These are phyloP conservation scores for Zygoascus ofunaensis DNA, from an alignment of 805 yeast genomes.

Conservation along the genomic window DNA sequence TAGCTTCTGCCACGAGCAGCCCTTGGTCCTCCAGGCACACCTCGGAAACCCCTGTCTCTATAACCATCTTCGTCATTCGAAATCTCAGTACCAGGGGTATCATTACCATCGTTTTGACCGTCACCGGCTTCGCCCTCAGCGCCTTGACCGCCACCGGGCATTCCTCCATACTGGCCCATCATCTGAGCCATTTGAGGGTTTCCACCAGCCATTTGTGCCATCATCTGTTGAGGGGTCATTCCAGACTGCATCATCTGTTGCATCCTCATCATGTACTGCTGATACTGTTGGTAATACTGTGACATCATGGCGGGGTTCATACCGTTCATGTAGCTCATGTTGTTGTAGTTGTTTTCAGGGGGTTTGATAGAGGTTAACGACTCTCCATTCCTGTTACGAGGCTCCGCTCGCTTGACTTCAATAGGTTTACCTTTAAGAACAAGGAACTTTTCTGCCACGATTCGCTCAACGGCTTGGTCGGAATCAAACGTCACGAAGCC, in stretches of 20 bases:
- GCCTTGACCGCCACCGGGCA: slow-evolving; percentile 4
- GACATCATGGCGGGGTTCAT: slow-evolving; percentile 36
- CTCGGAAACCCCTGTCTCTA: slow-evolving; percentile 7
- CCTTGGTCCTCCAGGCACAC: slow-evolving; percentile 2
- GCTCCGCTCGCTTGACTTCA: slow-evolving; percentile 39
- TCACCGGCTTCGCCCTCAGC: background rate
- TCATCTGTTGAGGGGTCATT: background rate
- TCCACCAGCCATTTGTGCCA: slow-evolving; percentile 6
- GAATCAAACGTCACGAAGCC: slow-evolving; percentile 95
- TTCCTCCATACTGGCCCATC: slow-evolving; percentile 1
- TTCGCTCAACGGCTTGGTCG: slow-evolving; percentile 87
- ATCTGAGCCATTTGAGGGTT: slow-evolving; percentile 1
- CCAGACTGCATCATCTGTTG: slow-evolving; percentile 28
- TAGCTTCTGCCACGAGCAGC: background rate
- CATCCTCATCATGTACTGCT: slow-evolving; percentile 31
- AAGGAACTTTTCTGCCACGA: slow-evolving; percentile 70
- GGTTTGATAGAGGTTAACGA: slow-evolving; percentile 2
- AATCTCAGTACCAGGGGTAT: background rate
- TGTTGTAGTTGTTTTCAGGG: slow-evolving; percentile 5
- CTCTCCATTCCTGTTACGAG: slow-evolving; percentile 25
- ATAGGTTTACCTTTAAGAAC: slow-evolving; percentile 68
- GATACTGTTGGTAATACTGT: slow-evolving; percentile 35
- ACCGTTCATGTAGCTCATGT: slow-evolving; percentile 20
- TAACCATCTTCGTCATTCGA: slow-evolving; percentile 3
- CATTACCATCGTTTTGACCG: background rate